Percentiles rank a stretch among this genome's conserved stretches.
Evolutionary conservation across 2,329 filamentous ascomycete species (phyloP).

Genomic region (Fusarium transvaalense): DNA sequence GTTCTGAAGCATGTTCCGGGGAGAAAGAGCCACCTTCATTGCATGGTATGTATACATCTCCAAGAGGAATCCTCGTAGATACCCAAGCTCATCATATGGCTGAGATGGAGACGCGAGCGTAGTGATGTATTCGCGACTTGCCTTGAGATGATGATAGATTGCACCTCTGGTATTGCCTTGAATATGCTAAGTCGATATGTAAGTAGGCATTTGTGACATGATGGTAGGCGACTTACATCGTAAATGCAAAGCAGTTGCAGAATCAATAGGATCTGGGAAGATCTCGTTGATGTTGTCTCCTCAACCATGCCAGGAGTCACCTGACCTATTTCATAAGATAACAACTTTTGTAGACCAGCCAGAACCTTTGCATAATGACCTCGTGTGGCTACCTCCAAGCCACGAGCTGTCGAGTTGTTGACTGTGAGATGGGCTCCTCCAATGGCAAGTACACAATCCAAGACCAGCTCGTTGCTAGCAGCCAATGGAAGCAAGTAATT

Average conservation of each 20-base stretch:
- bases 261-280: constrained; percentile 1
- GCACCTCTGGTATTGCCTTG: background rate
- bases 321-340: background rate
- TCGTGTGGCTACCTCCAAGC: constrained; percentile 6
- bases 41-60: constrained; percentile 15
- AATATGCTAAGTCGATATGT: background rate
- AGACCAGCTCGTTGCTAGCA: background rate
- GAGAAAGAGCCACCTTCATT: constrained; percentile 3
- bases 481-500: constrained; percentile 18
- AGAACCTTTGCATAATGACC: constrained; percentile 9
- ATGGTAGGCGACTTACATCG: background rate
- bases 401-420: background rate
- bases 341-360: background rate
- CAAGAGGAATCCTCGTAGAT: constrained; percentile 4
- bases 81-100: background rate
- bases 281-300: background rate
- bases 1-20: background rate
- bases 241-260: constrained; percentile 11
- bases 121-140: background rate
- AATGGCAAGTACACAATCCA: constrained; percentile 22
- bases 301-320: background rate
- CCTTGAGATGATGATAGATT: constrained; percentile 7
- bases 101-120: background rate
- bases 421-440: constrained; percentile 7
- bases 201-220: fast-evolving